These are phyloP conservation scores for Tubosaeta sp. DNA, from an alignment of 768 basidiomycete species.

Conservation along the genomic window DNA sequence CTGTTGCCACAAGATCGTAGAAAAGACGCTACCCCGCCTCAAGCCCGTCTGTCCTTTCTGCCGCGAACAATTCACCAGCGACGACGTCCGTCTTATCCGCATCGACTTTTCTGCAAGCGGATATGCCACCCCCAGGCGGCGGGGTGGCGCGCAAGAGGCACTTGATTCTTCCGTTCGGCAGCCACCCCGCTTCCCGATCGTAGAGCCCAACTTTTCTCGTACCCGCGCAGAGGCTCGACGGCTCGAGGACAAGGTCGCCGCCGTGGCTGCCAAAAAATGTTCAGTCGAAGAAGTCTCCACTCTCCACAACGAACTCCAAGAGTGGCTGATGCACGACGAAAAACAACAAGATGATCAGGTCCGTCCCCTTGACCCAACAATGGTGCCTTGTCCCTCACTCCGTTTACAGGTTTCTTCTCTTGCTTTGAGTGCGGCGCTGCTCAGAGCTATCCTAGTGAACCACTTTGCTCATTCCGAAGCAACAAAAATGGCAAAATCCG, in stretches of 20 bases:
- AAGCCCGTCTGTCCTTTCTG: slow-evolving; percentile 82
- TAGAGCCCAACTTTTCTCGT: slow-evolving; percentile 38
- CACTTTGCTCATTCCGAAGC: slow-evolving; percentile 77
- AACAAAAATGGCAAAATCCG: slow-evolving; percentile 58
- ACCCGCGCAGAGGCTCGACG: slow-evolving; percentile 55
- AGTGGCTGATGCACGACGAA: slow-evolving; percentile 62
- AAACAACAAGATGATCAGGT: slow-evolving; percentile 61
- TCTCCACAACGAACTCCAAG: slow-evolving; percentile 74
- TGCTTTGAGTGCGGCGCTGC: slow-evolving; percentile 69
- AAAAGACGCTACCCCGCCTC: slow-evolving; percentile 70
- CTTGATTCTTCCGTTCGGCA: slow-evolving; percentile 37
- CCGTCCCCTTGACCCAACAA: slow-evolving; percentile 29
- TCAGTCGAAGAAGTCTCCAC: slow-evolving; percentile 80
- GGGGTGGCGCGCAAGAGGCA: slow-evolving; percentile 47
- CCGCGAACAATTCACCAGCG: slow-evolving; percentile 66
- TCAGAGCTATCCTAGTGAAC: slow-evolving; percentile 81
- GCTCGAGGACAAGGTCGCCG: slow-evolving; percentile 74
- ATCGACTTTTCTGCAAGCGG: slow-evolving; percentile 70
- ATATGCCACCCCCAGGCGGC: slow-evolving; percentile 62
- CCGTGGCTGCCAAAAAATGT: slow-evolving; percentile 79
- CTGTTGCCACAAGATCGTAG: slow-evolving; percentile 77
- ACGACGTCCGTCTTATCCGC: slow-evolving; percentile 71
- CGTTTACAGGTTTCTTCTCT: slow-evolving; percentile 56
- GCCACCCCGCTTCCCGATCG: slow-evolving; percentile 45
- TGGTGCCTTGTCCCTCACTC: slow-evolving; percentile 4